Percentiles rank a stretch among this genome's conserved stretches.
These are phyloP conservation scores for Hemisphaericaspora xylanilytica DNA, from an alignment of 1,139 yeast genomes.

Conservation along the genomic window DNA sequence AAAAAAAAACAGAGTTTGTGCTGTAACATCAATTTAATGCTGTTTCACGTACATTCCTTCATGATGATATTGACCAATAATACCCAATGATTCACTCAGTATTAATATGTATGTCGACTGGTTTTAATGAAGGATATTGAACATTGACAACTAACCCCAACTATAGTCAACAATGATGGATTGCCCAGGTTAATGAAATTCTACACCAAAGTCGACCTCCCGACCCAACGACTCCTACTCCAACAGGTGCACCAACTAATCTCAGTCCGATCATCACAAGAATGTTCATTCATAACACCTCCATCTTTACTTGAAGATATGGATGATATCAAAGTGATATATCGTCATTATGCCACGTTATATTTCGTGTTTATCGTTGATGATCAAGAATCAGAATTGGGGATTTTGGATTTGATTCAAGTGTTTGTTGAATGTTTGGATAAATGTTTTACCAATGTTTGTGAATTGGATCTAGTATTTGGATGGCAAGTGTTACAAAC, in stretches of 20 bases:
- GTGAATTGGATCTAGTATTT: constrained; percentile 91
- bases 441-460: constrained; percentile 88
- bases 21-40: too few species aligned
- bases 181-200: constrained; percentile 87
- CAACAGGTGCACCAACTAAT: constrained; percentile 75
- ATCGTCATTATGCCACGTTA: constrained; percentile 90
- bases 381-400: constrained; percentile 92
- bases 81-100: constrained; percentile 80
- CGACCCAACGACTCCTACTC: constrained; percentile 68
- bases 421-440: constrained; percentile 95
- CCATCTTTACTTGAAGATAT: constrained; percentile 72
- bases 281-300: constrained; percentile 79
- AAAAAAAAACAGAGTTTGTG: not conserved
- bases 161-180: constrained; percentile 84
- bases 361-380: constrained; percentile 95
- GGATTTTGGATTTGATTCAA: constrained; percentile 89
- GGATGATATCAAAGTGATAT: constrained; percentile 83
- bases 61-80: too few species aligned
- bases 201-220: constrained; percentile 84
- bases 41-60: too few species aligned
- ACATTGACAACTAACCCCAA: constrained; percentile 23
- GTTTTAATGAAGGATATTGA: too few species aligned
- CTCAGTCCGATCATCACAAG: constrained; percentile 63
- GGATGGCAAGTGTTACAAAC: constrained; percentile 97
- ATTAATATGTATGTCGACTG: constrained; percentile 64